Conservation (phyloP, 371 early-diverging fungal genomes). For the Saksenaea oblongispora region DNA sequence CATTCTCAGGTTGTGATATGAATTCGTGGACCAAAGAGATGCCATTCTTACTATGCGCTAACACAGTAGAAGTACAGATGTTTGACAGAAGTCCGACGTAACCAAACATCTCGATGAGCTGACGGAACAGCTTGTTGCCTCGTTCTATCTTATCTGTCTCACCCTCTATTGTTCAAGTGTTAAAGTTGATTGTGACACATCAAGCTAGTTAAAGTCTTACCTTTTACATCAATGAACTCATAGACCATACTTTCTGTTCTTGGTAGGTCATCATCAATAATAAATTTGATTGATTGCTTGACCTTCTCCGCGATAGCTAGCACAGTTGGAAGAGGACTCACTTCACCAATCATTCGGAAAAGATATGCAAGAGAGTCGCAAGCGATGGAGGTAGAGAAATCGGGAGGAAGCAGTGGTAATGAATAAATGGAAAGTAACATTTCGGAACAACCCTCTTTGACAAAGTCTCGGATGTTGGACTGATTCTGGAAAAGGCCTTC, state of each 20-base stretch:
- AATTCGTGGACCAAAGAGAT: slow-evolving; percentile 66
- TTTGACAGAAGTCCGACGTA: slow-evolving; percentile 74
- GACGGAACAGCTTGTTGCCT: slow-evolving; percentile 58
- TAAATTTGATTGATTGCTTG: slow-evolving; percentile 42
- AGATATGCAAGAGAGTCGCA: slow-evolving; percentile 73
- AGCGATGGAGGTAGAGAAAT: slow-evolving; percentile 70
- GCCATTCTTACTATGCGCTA: slow-evolving; percentile 69
- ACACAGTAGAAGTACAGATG: slow-evolving; percentile 65
- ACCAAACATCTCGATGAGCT: slow-evolving; percentile 64
- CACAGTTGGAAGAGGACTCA: slow-evolving; percentile 54
- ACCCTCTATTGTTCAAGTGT: slow-evolving; percentile 24
- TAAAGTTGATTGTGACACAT: not conserved
- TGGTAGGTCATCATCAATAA: slow-evolving; percentile 32
- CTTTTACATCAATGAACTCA: slow-evolving; percentile 53
- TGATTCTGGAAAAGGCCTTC: slow-evolving; percentile 87
- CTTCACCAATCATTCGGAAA: slow-evolving; percentile 72
- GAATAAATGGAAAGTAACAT: slow-evolving; percentile 65
- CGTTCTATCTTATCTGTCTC: slow-evolving; percentile 47
- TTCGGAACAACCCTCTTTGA: slow-evolving; percentile 69
- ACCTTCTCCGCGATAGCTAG: slow-evolving; percentile 55
- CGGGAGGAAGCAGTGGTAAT: slow-evolving; percentile 73
- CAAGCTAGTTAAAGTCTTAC: slow-evolving; percentile 15
- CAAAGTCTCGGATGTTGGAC: slow-evolving; percentile 73
- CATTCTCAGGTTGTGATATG: slow-evolving; percentile 48
- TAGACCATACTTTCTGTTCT: slow-evolving; percentile 36